These are phyloP conservation scores for Cladosporium halotolerans DNA, from an alignment of 2,329 filamentous ascomycete species.

Conservation along the genomic window DNA sequence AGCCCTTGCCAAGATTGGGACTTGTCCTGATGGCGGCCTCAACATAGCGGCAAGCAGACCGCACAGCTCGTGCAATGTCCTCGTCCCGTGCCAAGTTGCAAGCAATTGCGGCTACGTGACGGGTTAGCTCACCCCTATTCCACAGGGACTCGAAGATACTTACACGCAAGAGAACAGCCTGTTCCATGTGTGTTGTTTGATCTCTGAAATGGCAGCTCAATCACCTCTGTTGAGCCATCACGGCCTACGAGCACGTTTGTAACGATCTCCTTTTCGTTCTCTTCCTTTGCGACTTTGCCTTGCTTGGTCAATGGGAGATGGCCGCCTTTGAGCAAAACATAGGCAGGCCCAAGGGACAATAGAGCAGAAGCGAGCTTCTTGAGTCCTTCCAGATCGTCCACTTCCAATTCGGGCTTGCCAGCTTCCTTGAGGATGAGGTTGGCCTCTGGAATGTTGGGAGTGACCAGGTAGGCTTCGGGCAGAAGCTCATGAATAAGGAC, in stretches of 20 bases:
- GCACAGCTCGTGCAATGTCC: conserved; percentile 55
- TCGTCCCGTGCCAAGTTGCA: conserved; percentile 61
- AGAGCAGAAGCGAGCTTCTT: conserved; percentile 62
- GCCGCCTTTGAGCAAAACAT: conserved; percentile 84
- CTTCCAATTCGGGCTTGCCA: conserved; percentile 39
- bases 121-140: conserved; percentile 1
- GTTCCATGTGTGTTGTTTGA: conserved; percentile 89
- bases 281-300: conserved; percentile 50
- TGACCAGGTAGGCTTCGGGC: conserved; percentile 61
- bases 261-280: conserved; percentile 59
- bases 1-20: conserved; percentile 57
- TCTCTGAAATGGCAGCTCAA: conserved; percentile 65
- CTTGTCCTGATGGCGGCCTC: conserved; percentile 65
- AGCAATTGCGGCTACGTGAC: conserved; percentile 58
- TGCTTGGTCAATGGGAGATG: conserved; percentile 71
- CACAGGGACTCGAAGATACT: conserved; percentile 29
- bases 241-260: conserved; percentile 63
- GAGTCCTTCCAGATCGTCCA: conserved; percentile 58
- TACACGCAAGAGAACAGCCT: conserved; percentile 85
- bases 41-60: conserved; percentile 62
- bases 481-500: conserved; percentile 56
- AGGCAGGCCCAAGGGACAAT: conserved; percentile 63
- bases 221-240: conserved; percentile 53
- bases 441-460: conserved; percentile 73
- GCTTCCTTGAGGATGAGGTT: conserved; percentile 55